Evolutionary conservation across 2,329 filamentous ascomycete genomes (phyloP).

Genomic region (Fusarium odoratissimum): DNA sequence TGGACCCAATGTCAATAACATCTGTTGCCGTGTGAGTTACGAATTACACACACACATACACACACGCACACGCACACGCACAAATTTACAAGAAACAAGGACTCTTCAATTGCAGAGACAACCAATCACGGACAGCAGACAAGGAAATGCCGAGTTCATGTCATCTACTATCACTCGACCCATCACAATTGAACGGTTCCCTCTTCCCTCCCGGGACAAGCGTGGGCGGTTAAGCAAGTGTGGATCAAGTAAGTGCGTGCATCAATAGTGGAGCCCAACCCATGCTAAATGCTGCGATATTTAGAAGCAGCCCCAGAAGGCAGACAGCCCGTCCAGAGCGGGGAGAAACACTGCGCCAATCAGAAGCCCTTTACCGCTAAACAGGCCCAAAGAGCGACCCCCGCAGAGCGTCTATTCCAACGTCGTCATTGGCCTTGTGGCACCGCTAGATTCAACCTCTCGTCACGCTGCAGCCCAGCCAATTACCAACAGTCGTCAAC

Average conservation of each 20-base stretch:
- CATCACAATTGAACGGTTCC: constrained; percentile 35
- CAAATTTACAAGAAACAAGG: constrained; percentile 16
- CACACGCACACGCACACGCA: neutral
- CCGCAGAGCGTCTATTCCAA: constrained; percentile 41
- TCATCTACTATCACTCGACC: constrained; percentile 32
- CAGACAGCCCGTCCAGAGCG: constrained; percentile 1
- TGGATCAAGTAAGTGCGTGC: constrained; percentile 40
- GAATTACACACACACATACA: neutral
- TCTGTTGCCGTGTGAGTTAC: constrained; percentile 29
- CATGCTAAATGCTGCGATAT: constrained; percentile 23
- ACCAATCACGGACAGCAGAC: constrained; percentile 34
- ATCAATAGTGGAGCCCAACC: constrained; percentile 7
- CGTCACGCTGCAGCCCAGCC: constrained; percentile 43
- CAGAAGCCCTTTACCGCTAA: constrained; percentile 16
- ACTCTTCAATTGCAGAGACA: constrained; percentile 4
- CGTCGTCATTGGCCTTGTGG: constrained; percentile 39
- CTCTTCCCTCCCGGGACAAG: constrained; percentile 19
- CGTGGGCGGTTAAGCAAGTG: constrained; percentile 43
- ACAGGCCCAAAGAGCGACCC: constrained; percentile 18
- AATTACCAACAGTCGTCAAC: constrained; percentile 32
- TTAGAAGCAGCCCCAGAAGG: constrained; percentile 31
- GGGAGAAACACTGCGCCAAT: constrained; percentile 34
- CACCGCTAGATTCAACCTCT: constrained; percentile 33
- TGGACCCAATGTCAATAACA: neutral
- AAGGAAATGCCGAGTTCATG: constrained; percentile 39